Evolutionary conservation across 2,329 filamentous ascomycete species (phyloP).

Genomic region (Pseudonectria foliicola): DNA sequence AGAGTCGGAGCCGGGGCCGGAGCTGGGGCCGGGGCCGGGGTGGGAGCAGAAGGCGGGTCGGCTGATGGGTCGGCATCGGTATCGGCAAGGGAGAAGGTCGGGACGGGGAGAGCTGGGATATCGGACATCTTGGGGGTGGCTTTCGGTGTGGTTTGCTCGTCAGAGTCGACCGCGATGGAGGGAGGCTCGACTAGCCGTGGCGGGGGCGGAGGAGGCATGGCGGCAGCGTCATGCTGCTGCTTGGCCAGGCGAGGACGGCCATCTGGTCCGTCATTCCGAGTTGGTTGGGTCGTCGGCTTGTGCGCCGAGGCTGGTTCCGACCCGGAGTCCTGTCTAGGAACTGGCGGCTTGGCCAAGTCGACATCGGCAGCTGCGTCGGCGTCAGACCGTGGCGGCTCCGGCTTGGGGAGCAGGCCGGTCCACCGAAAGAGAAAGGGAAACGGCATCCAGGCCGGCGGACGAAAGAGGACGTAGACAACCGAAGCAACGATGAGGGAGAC

Average conservation of each 20-base stretch:
- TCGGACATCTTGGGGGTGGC: constrained; percentile 25
- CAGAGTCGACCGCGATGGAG: constrained; percentile 19
- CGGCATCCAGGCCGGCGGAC: constrained; percentile 42
- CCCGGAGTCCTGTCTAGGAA: no score
- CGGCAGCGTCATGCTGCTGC: constrained; percentile 21
- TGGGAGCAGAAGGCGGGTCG: constrained; percentile 16
- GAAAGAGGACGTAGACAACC: constrained; percentile 49
- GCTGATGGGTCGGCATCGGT: constrained; percentile 18
- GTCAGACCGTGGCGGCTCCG: no score
- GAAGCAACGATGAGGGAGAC: constrained; percentile 57
- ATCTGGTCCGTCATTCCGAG: no score
- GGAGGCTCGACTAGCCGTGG: constrained; percentile 26
- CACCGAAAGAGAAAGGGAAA: constrained; percentile 20
- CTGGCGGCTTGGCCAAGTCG: no score
- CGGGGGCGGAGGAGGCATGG: constrained; percentile 29
- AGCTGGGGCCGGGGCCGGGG: constrained; percentile 13
- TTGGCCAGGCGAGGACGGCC: constrained; percentile 2
- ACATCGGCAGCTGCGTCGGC: no score
- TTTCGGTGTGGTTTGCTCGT: constrained; percentile 46
- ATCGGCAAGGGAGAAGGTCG: constrained; percentile 39
- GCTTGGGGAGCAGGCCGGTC: constrained; percentile 6
- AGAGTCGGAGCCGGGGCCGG: constrained; percentile 10
- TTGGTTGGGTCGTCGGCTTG: no score
- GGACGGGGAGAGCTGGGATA: constrained; percentile 26
- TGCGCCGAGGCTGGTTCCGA: no score